A percentile compares a stretch with the other conserved stretches of the same genome.
phyloP scores from a whole-genome alignment of 2,329 filamentous ascomycete genomes.

The Paraphaeosphaeria sporulosa region DNA sequence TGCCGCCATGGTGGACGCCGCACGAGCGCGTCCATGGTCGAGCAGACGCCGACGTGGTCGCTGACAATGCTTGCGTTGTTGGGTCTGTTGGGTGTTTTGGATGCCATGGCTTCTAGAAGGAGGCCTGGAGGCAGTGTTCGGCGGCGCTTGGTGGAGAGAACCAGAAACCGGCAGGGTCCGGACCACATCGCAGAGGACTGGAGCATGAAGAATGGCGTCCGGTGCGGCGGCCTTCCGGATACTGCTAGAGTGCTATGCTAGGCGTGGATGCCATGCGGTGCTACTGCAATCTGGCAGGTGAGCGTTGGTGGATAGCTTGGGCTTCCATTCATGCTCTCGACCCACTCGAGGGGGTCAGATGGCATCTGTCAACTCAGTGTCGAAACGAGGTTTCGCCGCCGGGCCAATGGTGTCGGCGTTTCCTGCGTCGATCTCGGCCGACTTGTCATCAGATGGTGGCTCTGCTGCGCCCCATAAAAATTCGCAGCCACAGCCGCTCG shows the following conservation, averaged over 20 bases:
- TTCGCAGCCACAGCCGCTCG: constrained; percentile 53
- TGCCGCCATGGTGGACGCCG: constrained; percentile 20
- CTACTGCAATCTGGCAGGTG: constrained; percentile 12
- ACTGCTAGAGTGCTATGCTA: neutral
- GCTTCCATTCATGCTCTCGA: constrained; percentile 9
- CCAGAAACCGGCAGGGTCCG: constrained; percentile 21
- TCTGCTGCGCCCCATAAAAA: constrained; percentile 12
- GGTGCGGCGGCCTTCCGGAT: neutral
- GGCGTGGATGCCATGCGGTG: neutral
- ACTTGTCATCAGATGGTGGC: constrained; percentile 8
- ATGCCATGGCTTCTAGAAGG: constrained; percentile 31
- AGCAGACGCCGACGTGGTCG: constrained; percentile 32
- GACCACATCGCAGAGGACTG: constrained; percentile 30
- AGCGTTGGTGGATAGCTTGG: neutral
- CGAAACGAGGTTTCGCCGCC: constrained; percentile 33
- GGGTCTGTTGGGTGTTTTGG: constrained; percentile 20
- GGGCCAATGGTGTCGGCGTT: constrained; percentile 15
- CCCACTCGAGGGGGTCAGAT: constrained; percentile 25
- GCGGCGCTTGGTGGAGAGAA: constrained; percentile 35
- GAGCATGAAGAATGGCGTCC: constrained; percentile 16
- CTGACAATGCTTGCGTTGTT: constrained; percentile 19
- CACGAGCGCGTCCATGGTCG: constrained; percentile 20
- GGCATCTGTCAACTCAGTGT: constrained; percentile 29
- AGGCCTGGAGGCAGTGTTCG: constrained; percentile 36
- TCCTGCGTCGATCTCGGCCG: constrained; percentile 6